Evolutionary conservation across 192 early-diverging fungal species (phyloP).

Genomic region (Phlyctochytrium arcticum): DNA sequence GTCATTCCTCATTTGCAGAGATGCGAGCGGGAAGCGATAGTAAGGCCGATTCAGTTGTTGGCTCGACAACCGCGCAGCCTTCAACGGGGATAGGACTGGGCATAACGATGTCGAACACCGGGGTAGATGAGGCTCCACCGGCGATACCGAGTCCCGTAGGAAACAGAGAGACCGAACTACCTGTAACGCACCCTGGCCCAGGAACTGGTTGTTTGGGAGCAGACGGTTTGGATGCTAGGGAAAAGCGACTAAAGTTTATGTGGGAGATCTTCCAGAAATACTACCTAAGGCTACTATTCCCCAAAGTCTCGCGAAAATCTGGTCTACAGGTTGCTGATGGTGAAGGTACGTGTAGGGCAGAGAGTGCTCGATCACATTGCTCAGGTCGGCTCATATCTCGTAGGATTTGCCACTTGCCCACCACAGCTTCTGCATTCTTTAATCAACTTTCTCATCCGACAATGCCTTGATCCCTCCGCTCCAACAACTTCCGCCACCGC

Average conservation of each 20-base stretch:
- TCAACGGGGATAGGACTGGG: background rate
- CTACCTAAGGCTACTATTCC: conserved; percentile 71
- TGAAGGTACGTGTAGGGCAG: conserved; percentile 37
- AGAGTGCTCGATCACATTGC: background rate
- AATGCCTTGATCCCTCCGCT: conserved; percentile 46
- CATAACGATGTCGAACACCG: background rate
- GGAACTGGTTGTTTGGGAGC: too few relatives aligned
- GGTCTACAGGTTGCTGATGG: conserved; percentile 41
- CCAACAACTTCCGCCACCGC: background rate
- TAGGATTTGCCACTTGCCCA: conserved; percentile 66
- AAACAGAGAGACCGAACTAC: too few relatives aligned
- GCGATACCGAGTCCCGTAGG: too few relatives aligned
- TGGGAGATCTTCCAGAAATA: conserved; percentile 66
- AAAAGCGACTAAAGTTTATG: conserved; percentile 41
- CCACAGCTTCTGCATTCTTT: conserved; percentile 60
- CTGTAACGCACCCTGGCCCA: too few relatives aligned
- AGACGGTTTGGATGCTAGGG: too few relatives aligned
- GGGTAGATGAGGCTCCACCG: background rate
- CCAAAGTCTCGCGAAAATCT: conserved; percentile 47
- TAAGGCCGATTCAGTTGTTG: too few relatives aligned
- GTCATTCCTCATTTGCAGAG: background rate
- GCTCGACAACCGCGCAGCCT: too few relatives aligned
- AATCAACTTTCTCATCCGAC: conserved; percentile 63
- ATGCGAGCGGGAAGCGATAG: background rate
- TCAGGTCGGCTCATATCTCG: conserved; percentile 17